Evolutionary conservation across 768 basidiomycete species (phyloP), one percentile per base, ranked within the genome.

Genomic region (Pleurotus eryngii): DNA sequence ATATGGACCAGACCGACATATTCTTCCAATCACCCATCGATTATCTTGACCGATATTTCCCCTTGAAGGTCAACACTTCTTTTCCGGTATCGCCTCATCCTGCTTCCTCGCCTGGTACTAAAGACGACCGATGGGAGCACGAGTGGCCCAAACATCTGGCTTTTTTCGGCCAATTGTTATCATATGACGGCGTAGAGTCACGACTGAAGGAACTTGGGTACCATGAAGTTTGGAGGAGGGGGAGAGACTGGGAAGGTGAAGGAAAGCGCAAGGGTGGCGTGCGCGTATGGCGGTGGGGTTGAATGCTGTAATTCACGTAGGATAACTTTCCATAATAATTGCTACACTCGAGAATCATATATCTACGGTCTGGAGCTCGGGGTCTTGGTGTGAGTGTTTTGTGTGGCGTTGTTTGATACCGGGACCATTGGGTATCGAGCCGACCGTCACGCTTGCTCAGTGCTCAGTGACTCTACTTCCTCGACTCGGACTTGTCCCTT

Each of bases 141-240:
- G 74, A 83, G 59, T 95, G 92, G 90, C 94, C 96, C 0, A 80
- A 78, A 45, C 84, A 94, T 69, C 64, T 98, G 14, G 81, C 93
- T 2, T 74, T 95, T 53, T 98, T 98, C 66, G 92, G 91, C 4
- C 79, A 79, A n/a, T 72, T 98, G 46, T 74, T 96, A 43, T 69
- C 75, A 4, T 71, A 80, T 50, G 69, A 75, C 7, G 81, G 77
- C 2, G 75, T 92, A 1, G 65, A 69, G 46, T 61, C 68, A 2
- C 20, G 84, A 22, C 69, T 95, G 48, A 65, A 70, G 50, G 67
- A 66, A 14, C 76, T 76, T 38, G 89, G 87, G 3, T 97, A 95
- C 61, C 40, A 50, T 17, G 83, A 89, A 64, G 77, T 83, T 0
- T 86, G 86, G 86, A 73, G 72, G 20, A 74, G 72, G 8, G 89